phyloP scores from a whole-genome alignment of 306 rosid species.

The Cucumis melo region DNA sequence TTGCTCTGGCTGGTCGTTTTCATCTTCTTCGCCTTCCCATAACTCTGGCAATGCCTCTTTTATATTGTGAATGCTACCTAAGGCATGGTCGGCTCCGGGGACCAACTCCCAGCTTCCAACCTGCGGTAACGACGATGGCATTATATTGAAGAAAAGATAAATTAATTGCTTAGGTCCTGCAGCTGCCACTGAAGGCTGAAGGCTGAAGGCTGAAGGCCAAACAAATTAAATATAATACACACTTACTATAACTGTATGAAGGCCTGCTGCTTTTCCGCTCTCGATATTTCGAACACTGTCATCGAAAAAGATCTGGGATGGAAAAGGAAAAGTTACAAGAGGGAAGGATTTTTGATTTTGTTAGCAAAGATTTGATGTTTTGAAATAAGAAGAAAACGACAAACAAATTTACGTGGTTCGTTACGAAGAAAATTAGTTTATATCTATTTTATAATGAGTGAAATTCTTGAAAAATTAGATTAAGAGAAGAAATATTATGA shows the following conservation, averaged over 20 bases:
- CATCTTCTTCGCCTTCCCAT: constrained; percentile 29
- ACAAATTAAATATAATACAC: background rate
- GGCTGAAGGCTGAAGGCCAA: background rate
- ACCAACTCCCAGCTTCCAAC: constrained; percentile 56
- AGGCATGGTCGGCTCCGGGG: constrained; percentile 67
- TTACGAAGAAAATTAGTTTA: too few species aligned
- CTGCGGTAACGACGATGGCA: constrained; percentile 20
- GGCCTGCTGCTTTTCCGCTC: constrained; percentile 65
- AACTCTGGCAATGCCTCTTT: constrained; percentile 74
- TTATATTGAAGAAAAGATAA: background rate
- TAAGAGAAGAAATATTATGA: too few species aligned
- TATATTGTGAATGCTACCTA: constrained; percentile 74
- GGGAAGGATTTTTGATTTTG: background rate
- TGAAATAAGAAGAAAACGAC: too few species aligned
- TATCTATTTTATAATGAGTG: too few species aligned
- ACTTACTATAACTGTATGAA: constrained; percentile 70
- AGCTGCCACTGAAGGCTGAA: too few species aligned
- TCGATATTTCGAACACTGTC: constrained; percentile 70
- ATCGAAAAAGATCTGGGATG: constrained; percentile 62
- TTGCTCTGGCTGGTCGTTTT: constrained; percentile 13
- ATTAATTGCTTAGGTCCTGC: background rate
- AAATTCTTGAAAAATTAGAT: too few species aligned
- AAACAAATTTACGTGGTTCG: too few species aligned
- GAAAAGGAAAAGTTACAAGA: background rate
- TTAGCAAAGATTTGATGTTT: too few species aligned